Conservation (phyloP, 75 land plant species). For the Cryptomeria japonica region DNA sequence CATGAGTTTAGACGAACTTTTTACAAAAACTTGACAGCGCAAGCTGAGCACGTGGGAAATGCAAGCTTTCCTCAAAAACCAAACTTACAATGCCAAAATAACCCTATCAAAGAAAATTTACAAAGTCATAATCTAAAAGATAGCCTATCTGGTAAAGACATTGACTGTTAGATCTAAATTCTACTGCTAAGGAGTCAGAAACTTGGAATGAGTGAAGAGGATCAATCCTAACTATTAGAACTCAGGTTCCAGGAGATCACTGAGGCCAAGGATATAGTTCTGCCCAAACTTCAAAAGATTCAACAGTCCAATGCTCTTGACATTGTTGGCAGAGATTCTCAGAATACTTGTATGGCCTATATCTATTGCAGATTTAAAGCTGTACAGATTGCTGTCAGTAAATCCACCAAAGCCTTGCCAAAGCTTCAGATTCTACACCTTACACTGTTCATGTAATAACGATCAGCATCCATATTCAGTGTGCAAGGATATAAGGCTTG, state of each 20-base stretch:
- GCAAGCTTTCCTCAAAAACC: background rate
- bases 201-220: background rate
- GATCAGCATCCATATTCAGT: background rate
- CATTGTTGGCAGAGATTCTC: background rate
- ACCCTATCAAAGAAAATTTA: background rate
- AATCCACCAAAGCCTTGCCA: background rate
- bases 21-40: conserved; percentile 9
- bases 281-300: background rate
- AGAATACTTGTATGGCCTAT: background rate
- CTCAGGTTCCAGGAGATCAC: background rate
- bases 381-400: conserved; percentile 9
- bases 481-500: conserved; percentile 4
- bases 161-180: conserved; percentile 2
- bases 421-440: background rate
- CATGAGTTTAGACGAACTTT: conserved; percentile 14
- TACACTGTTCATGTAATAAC: background rate
- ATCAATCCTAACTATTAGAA: background rate
- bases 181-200: background rate
- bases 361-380: background rate
- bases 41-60: conserved; percentile 6
- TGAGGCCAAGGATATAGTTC: background rate
- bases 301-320: background rate
- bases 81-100: background rate
- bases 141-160: background rate
- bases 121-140: background rate